Evolutionary conservation across 805 yeast genomes (phyloP).

Genomic region (Kodamaea jinghongensis): DNA sequence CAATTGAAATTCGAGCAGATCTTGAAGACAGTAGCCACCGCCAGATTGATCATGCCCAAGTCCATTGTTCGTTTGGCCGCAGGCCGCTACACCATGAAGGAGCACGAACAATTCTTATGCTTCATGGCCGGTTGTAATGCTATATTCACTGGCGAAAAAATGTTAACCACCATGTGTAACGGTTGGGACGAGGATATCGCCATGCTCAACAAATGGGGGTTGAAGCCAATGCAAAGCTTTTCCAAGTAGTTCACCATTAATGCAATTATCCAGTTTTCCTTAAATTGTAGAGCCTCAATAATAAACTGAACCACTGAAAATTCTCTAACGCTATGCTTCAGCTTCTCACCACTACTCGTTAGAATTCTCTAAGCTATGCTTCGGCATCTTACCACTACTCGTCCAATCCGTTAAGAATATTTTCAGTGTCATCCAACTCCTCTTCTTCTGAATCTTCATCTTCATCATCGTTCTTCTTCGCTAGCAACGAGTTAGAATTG

Average conservation of each 20-base stretch:
- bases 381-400: no score
- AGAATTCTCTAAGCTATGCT: no score
- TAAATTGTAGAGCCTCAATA: no score
- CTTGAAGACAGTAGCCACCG: conserved; percentile 70
- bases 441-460: conserved; percentile 4
- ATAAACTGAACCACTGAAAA: no score
- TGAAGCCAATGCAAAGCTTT: conserved; percentile 47
- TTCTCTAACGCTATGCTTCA: no score
- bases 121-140: conserved; percentile 80
- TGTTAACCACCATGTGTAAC: conserved; percentile 79
- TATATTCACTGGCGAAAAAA: conserved; percentile 74
- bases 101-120: conserved; percentile 69
- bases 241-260: background rate
- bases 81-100: conserved; percentile 79
- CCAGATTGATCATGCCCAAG: conserved; percentile 70
- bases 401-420: conserved; percentile 9
- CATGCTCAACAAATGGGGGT: conserved; percentile 70
- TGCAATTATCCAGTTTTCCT: no score
- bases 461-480: conserved; percentile 2
- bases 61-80: conserved; percentile 75
- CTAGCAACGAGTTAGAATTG: conserved; percentile 16
- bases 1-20: conserved; percentile 59
- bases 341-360: no score
- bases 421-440: conserved; percentile 1
- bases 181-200: conserved; percentile 81